Conservation (phyloP, 2,329 filamentous ascomycete species). For the Fusarium sp. region DNA sequence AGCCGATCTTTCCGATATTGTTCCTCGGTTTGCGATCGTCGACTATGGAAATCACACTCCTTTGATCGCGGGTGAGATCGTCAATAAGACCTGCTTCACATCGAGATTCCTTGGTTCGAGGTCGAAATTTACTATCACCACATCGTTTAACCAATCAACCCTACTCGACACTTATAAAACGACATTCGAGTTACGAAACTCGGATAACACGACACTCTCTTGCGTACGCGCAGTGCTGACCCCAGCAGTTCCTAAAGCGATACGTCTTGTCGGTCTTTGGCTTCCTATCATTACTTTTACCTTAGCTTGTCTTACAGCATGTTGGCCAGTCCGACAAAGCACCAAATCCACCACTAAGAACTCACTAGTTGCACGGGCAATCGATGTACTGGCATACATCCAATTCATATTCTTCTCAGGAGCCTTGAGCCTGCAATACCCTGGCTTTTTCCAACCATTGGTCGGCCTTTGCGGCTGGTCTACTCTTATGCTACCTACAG, state of each 20-base stretch:
- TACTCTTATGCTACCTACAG: conserved; percentile 67
- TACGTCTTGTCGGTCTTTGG: conserved; percentile 26
- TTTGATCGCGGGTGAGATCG: background rate
- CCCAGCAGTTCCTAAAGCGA: background rate
- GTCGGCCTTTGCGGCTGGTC: conserved; percentile 77
- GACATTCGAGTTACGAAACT: background rate
- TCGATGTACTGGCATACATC: conserved; percentile 76
- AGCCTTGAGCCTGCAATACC: conserved; percentile 75
- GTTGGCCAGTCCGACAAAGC: background rate
- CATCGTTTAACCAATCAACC: conserved; percentile 9
- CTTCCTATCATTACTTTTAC: conserved; percentile 13
- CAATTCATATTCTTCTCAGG: conserved; percentile 80
- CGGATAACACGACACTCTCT: background rate
- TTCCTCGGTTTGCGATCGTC: background rate
- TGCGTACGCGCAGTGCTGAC: conserved; percentile 12
- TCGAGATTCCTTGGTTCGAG: background rate
- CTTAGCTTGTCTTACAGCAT: conserved; percentile 7
- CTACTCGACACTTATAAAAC: conserved; percentile 23
- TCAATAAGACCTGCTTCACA: conserved; percentile 18
- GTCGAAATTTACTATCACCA: conserved; percentile 4
- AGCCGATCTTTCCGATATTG: fast-evolving
- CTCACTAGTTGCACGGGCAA: conserved; percentile 11
- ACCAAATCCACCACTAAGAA: background rate
- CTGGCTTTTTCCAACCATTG: conserved; percentile 79
- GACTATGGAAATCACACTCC: conserved; percentile 2